Conservation (phyloP, 352 stramenopile species). For the Pythium pectinolyticum region DNA sequence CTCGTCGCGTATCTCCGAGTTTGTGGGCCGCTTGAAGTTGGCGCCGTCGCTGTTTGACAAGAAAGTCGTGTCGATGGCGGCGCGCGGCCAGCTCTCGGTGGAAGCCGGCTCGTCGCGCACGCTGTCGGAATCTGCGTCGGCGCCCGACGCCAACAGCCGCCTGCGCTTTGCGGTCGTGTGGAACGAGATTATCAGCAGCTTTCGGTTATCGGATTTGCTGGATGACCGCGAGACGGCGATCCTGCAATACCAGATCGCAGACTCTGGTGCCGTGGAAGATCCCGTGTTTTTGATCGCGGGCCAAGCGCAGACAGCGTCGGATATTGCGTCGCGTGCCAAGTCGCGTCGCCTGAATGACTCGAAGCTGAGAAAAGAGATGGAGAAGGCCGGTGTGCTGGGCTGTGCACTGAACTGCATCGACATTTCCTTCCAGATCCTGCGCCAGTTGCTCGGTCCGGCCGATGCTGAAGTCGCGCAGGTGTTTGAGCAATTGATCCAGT, state of each 20-base stretch:
- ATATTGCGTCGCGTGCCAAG: constrained; percentile 67
- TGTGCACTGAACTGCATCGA: constrained; percentile 80
- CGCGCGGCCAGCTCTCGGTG: constrained; percentile 63
- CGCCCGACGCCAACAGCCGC: constrained; percentile 73
- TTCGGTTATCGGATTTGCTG: constrained; percentile 82
- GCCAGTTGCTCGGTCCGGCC: constrained; percentile 70
- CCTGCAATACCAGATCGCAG: constrained; percentile 88
- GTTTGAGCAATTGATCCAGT: constrained; percentile 66
- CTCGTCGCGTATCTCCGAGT: constrained; percentile 76
- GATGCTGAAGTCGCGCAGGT: constrained; percentile 63
- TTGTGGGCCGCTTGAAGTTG: constrained; percentile 60
- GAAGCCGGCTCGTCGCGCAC: constrained; percentile 41
- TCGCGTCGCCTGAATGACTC: constrained; percentile 56
- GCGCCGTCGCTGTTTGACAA: constrained; percentile 73
- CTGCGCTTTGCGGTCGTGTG: constrained; percentile 86
- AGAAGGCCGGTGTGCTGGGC: constrained; percentile 69
- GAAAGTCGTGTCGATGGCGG: constrained; percentile 74
- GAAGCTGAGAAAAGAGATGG: constrained; percentile 66
- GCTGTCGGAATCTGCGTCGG: constrained; percentile 50
- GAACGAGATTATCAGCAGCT: constrained; percentile 90
- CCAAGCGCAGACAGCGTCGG: constrained; percentile 64
- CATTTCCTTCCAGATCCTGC: constrained; percentile 80
- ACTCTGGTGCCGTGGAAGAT: constrained; percentile 77
- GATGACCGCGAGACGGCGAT: constrained; percentile 87
- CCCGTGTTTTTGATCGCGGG: constrained; percentile 87